Percentiles rank a stretch among this genome's conserved stretches.
Conservation (phyloP, 495 filamentous ascomycete genomes). For the Hypoxylon subgilvum region DNA sequence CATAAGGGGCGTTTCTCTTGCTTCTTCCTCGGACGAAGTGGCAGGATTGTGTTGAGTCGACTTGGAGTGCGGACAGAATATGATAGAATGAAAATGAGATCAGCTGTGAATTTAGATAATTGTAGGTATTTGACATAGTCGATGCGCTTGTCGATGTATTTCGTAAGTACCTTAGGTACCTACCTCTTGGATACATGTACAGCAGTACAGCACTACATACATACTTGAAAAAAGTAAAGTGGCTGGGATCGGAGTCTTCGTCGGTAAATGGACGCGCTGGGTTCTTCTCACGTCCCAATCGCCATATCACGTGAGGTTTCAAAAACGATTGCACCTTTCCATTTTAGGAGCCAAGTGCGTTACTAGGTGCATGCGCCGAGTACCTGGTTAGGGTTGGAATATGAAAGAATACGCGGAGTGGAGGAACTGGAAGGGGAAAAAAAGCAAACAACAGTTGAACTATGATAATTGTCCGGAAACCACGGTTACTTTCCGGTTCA, state of each 20-base stretch:
- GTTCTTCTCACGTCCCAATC: conserved; percentile 33
- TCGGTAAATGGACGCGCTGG: conserved; percentile 15
- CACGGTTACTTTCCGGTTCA: conserved; percentile 19
- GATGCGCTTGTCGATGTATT: background rate
- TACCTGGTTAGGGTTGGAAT: too few relatives aligned
- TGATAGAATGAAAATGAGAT: too few relatives aligned
- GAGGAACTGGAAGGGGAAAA: background rate
- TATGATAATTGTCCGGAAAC: conserved; percentile 2
- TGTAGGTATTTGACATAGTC: background rate
- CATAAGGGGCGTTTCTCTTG: too few relatives aligned
- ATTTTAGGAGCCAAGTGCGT: conserved; percentile 24
- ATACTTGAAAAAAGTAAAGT: conserved; percentile 30
- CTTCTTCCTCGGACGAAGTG: too few relatives aligned
- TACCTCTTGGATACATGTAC: too few relatives aligned
- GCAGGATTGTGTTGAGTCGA: too few relatives aligned
- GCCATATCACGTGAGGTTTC: conserved; percentile 44
- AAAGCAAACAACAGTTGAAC: conserved; percentile 16
- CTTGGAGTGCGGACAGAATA: too few relatives aligned
- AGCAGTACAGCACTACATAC: too few relatives aligned
- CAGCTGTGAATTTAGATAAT: background rate
- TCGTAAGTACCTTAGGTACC: background rate
- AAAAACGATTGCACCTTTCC: conserved; percentile 13
- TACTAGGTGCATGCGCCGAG: too few relatives aligned
- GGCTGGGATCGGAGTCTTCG: conserved; percentile 19
- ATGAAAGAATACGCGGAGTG: background rate